A percentile compares a stretch with the other conserved stretches of the same genome.
These are phyloP conservation scores for Beauveria bassiana DNA, from an alignment of 2,329 filamentous ascomycete genomes.

Conservation along the genomic window DNA sequence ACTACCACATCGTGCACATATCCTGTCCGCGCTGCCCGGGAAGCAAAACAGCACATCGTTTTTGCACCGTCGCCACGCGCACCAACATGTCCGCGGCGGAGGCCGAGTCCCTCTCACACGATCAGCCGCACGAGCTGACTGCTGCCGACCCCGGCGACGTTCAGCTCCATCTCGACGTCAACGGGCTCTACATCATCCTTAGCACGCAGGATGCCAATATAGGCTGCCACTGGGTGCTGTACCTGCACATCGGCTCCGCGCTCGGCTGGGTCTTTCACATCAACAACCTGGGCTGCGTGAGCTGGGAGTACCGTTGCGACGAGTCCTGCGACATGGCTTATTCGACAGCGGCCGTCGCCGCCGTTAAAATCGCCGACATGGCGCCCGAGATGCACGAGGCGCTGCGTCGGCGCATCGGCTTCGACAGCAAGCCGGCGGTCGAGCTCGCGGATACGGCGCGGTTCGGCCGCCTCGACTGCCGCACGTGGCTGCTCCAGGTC, in stretches of 20 bases:
- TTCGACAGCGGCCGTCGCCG: background rate
- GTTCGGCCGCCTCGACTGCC: conserved; percentile 11
- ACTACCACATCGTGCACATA: background rate
- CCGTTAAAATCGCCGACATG: conserved; percentile 7
- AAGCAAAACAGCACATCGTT: background rate
- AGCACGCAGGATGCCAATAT: background rate
- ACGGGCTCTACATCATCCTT: conserved; percentile 6
- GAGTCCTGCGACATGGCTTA: background rate
- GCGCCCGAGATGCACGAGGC: conserved; percentile 8
- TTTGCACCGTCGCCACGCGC: background rate
- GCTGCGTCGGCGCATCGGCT: background rate
- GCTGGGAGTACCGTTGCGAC: conserved; percentile 3
- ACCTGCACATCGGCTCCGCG: background rate
- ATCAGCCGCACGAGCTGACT: background rate
- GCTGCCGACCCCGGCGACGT: background rate
- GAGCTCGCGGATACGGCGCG: conserved; percentile 1
- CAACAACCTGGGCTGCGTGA: background rate
- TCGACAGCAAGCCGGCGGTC: background rate
- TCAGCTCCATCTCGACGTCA: conserved; percentile 4
- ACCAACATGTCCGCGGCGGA: conserved; percentile 1
- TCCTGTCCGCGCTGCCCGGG: background rate
- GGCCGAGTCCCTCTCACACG: background rate
- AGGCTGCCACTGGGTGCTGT: conserved; percentile 4
- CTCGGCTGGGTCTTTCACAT: conserved; percentile 7
- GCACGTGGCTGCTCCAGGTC: conserved; percentile 12